Evolutionary conservation across 164 flowering plant genomes (phyloP).

Genomic region (Kalanchoe fedtschenkoi): DNA sequence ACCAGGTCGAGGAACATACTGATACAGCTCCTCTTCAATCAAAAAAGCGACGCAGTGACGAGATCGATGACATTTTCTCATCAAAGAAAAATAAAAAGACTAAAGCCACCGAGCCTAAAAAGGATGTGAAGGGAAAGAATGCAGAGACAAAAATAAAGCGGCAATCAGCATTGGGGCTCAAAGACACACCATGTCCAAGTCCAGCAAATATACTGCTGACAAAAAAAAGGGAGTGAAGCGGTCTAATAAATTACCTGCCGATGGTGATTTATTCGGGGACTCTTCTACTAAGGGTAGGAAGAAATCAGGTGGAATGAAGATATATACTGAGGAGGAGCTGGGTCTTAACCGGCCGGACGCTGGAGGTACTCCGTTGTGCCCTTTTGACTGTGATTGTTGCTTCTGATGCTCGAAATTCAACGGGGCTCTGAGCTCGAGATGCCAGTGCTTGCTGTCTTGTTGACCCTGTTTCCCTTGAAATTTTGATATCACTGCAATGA

Average conservation of each 20-base stretch:
- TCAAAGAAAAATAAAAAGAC: conserved; percentile 3
- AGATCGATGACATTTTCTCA: conserved; percentile 3
- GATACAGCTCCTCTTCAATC: neutral
- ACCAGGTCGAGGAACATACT: neutral
- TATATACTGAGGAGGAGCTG: neutral
- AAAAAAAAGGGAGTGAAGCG: conserved; percentile 1
- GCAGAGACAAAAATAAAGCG: neutral
- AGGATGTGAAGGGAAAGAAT: neutral
- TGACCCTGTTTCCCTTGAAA: neutral
- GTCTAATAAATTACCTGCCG: neutral
- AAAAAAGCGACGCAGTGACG: conserved; percentile 3
- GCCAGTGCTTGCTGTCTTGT: neutral
- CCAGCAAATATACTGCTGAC: neutral
- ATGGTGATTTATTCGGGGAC: conserved; percentile 3
- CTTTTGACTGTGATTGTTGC: conserved; percentile 5
- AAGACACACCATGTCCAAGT: neutral
- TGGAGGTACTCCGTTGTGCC: conserved; percentile 5
- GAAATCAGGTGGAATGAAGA: neutral
- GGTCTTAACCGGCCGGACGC: neutral
- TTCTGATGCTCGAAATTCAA: neutral
- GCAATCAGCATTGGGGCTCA: neutral
- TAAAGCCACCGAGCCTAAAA: neutral
- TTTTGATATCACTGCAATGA: neutral
- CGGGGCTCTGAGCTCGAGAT: neutral
- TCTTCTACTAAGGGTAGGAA: conserved; percentile 1